Evolutionary conservation across 768 basidiomycete species (phyloP).

Genomic region (Pilatotrama ljubarskyi): DNA sequence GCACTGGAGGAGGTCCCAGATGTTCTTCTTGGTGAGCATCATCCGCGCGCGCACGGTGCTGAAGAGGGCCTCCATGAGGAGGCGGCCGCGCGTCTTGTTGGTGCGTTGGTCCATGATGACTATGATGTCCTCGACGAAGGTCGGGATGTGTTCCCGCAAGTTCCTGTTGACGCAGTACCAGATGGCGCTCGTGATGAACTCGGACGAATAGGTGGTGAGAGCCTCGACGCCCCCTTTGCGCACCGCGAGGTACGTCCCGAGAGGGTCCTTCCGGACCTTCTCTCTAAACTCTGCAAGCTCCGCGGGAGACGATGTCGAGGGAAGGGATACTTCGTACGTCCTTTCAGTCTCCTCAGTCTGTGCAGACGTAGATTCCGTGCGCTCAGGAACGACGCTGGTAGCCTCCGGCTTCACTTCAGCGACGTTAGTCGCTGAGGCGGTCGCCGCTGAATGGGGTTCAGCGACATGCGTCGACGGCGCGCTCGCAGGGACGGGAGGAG

Average conservation of each 20-base stretch:
- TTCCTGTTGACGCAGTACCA: background rate
- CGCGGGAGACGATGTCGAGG: background rate
- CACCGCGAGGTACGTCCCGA: constrained; percentile 1
- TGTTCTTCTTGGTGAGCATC: background rate
- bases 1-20: constrained; percentile 4
- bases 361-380: no score
- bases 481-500: background rate
- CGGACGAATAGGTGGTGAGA: background rate
- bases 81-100: constrained; percentile 1
- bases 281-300: background rate
- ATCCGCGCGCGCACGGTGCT: background rate
- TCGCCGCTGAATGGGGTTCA: background rate
- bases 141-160: constrained; percentile 1
- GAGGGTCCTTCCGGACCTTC: background rate
- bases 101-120: background rate
- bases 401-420: background rate
- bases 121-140: constrained; percentile 14
- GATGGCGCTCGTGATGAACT: background rate
- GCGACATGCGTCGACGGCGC: background rate
- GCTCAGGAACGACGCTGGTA: background rate
- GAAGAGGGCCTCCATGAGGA: constrained; percentile 1
- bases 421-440: background rate
- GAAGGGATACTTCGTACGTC: background rate
- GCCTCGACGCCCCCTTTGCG: background rate
- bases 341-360: background rate